phyloP scores from a whole-genome alignment of 768 basidiomycete species.

The Saitozyma podzolica region DNA sequence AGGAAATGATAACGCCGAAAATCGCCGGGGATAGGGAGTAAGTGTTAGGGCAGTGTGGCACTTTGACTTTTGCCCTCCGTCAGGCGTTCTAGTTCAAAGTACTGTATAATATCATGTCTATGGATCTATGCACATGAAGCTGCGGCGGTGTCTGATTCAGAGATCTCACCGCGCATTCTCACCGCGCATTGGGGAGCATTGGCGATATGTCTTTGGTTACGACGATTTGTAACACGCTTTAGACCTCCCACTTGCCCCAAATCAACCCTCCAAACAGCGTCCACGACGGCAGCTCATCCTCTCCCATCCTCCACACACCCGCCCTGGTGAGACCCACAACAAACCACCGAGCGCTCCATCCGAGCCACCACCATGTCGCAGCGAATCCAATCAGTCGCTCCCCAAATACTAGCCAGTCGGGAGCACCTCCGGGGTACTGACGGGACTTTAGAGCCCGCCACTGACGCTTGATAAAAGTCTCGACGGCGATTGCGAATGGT shows the following conservation, averaged over 20 bases:
- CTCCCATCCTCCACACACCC: conserved; percentile 18
- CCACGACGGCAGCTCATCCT: conserved; percentile 6
- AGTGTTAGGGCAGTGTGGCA: no score
- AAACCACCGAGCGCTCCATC: conserved; percentile 37
- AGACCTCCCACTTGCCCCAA: conserved; percentile 36
- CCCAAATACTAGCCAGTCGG: conserved; percentile 21
- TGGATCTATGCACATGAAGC: no score
- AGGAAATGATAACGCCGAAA: neutral
- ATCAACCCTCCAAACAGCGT: conserved; percentile 31
- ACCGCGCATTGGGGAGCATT: no score
- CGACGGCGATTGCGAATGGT: conserved; percentile 34
- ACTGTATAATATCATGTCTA: no score
- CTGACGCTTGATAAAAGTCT: conserved; percentile 31
- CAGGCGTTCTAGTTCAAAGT: no score
- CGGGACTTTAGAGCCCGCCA: conserved; percentile 22
- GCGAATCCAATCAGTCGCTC: conserved; percentile 38
- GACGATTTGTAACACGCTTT: neutral
- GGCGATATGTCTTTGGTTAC: no score
- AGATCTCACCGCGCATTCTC: no score
- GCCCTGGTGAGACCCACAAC: conserved; percentile 32
- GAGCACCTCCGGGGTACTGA: conserved; percentile 6
- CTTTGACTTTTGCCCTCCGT: no score
- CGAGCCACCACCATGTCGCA: conserved; percentile 42
- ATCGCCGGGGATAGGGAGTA: no score
- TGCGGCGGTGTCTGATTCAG: no score